phyloP scores from a whole-genome alignment of 129 eudicot species.

The Chrysanthemum makinoi region DNA sequence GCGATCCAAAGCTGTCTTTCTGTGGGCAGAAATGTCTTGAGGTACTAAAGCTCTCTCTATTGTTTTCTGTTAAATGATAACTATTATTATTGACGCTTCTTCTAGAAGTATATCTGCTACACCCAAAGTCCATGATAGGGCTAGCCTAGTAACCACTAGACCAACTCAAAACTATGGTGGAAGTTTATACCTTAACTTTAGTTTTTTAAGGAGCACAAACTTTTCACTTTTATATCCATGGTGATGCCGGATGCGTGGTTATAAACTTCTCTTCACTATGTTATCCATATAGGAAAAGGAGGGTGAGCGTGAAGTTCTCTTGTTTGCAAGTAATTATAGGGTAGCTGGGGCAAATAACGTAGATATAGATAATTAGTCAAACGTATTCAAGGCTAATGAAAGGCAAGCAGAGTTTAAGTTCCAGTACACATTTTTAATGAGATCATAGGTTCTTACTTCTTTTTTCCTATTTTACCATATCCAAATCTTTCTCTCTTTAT shows the following conservation, averaged over 20 bases:
- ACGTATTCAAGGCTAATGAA: neutral
- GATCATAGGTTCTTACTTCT: neutral
- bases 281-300: neutral
- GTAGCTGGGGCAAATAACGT: neutral
- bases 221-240: no score
- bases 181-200: neutral
- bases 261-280: no score
- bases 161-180: no score
- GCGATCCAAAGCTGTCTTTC: conserved; percentile 37
- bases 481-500: neutral
- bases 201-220: neutral
- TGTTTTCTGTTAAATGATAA: conserved; percentile 13
- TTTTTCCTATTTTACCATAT: conserved; percentile 5
- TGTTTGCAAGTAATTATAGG: neutral
- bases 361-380: neutral
- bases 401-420: neutral
- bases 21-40: conserved; percentile 66
- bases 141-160: no score
- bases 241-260: no score
- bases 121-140: no score
- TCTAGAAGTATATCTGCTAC: neutral
- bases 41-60: conserved; percentile 41
- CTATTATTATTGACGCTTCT: neutral
- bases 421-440: neutral
- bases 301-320: neutral